A percentile compares a stretch with the other conserved stretches of the same genome.
Conservation (phyloP, 495 filamentous ascomycete genomes). For the Annulohypoxylon maeteangense region DNA sequence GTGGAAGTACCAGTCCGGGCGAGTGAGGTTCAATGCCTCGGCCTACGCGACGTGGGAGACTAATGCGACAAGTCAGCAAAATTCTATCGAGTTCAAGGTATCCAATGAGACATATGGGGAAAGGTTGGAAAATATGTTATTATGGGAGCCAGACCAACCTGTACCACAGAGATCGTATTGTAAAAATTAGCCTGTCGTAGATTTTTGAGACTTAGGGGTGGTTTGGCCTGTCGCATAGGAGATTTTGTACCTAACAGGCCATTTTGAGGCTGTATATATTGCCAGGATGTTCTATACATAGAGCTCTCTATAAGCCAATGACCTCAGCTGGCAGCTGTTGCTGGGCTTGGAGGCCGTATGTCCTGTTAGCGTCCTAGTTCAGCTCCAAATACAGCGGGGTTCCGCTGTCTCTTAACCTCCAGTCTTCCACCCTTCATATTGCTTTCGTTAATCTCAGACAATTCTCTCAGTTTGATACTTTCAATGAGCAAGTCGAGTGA, state of each 20-base stretch:
- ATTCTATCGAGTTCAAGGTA: constrained; percentile 42
- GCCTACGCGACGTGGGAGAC: constrained; percentile 43
- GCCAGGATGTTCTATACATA: constrained; percentile 1
- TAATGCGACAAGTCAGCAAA: constrained; percentile 34
- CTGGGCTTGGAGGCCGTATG: not conserved
- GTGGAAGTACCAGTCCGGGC: constrained; percentile 43
- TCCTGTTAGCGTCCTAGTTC: not conserved
- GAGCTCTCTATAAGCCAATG: not conserved
- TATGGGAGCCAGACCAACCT: constrained; percentile 43
- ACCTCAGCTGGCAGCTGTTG: not conserved
- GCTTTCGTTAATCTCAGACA: not conserved
- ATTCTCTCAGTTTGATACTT: not conserved
- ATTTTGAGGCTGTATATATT: not conserved
- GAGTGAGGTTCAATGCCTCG: constrained; percentile 33
- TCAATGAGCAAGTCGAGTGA: constrained; percentile 16
- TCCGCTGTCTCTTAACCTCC: not conserved
- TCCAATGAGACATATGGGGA: constrained; percentile 42
- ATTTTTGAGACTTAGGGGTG: not conserved
- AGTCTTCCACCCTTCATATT: not conserved
- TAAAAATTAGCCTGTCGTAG: constrained; percentile 9
- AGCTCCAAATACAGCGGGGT: not conserved
- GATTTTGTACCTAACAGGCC: not conserved
- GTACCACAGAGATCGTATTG: constrained; percentile 30
- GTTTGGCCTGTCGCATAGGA: not conserved
- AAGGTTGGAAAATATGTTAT: constrained; percentile 41